Conservation (phyloP, 371 early-diverging fungal species). For the Rhizopus delemar region DNA sequence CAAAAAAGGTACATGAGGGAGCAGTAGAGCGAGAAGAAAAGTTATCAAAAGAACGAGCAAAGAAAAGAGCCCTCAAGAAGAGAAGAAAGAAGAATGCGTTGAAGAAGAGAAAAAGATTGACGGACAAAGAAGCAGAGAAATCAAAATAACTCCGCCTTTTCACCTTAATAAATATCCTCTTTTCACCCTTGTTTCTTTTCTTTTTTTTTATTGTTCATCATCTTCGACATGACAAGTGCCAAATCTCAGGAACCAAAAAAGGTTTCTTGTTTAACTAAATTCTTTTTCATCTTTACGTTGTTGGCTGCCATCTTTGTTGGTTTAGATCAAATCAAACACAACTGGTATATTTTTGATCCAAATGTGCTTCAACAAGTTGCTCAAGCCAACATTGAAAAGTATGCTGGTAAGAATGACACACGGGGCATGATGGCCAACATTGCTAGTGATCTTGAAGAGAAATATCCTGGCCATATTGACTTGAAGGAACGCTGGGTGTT, state of each 20-base stretch:
- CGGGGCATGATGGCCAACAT: constrained; percentile 35
- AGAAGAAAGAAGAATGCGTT: constrained; percentile 5
- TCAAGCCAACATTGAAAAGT: constrained; percentile 44
- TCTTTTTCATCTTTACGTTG: constrained; percentile 30
- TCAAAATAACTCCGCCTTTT: not conserved
- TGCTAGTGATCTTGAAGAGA: constrained; percentile 39
- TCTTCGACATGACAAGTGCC: not conserved
- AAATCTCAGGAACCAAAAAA: constrained; percentile 12
- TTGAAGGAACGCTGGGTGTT: constrained; percentile 56
- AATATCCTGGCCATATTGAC: constrained; percentile 49
- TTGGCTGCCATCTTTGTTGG: constrained; percentile 35
- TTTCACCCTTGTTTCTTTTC: constrained; percentile 1
- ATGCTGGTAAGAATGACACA: constrained; percentile 31
- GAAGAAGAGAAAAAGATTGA: constrained; percentile 6
- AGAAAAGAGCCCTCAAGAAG: constrained; percentile 2
- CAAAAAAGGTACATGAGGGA: constrained; percentile 4
- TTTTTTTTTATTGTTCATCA: constrained; percentile 1
- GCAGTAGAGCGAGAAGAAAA: constrained; percentile 4
- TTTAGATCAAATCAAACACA: constrained; percentile 43
- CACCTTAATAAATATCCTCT: not conserved
- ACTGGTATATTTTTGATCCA: constrained; percentile 49
- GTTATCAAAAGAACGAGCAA: not conserved
- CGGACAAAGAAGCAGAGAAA: constrained; percentile 1
- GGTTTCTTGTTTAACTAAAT: constrained; percentile 22
- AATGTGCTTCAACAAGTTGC: constrained; percentile 45